Evolutionary conservation across 225 moss, liverwort and hornwort species (phyloP).

Genomic region (Takakia lepidozioides): DNA sequence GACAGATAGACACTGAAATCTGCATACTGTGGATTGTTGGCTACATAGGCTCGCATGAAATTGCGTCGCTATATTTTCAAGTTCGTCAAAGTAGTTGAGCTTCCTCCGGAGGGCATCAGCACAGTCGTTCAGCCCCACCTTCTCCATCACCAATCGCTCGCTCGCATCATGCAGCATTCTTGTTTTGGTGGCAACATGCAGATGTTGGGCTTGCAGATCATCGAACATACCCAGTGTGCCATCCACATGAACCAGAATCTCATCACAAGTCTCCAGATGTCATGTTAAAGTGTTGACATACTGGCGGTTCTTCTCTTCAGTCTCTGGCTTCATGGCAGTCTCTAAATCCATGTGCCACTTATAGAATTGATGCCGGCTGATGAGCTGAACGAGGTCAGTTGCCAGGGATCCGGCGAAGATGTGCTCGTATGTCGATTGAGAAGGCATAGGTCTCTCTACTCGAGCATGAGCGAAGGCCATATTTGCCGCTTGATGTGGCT

Average conservation of each 20-base stretch:
- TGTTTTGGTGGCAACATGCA: conserved; percentile 93
- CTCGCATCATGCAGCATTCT: conserved; percentile 97
- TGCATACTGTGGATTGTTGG: conserved; percentile 89
- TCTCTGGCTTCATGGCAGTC: conserved; percentile 97
- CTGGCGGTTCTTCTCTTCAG: conserved; percentile 96
- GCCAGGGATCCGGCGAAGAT: conserved; percentile 2
- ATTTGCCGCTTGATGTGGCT: conserved; percentile 75
- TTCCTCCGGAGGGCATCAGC: conserved; percentile 86
- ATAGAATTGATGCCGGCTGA: conserved; percentile 79
- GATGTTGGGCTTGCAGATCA: conserved; percentile 93
- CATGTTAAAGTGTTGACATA: conserved; percentile 88
- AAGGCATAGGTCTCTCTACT: conserved; percentile 75
- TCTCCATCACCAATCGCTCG: conserved; percentile 97
- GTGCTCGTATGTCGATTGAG: conserved; percentile 23
- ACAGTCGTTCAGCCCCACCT: conserved; percentile 91
- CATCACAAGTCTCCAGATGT: conserved; percentile 73
- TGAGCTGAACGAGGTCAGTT: conserved; percentile 29
- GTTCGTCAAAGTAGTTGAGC: conserved; percentile 92
- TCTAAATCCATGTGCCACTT: conserved; percentile 97
- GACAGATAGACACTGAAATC: conserved; percentile 85
- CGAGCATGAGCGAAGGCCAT: conserved; percentile 65
- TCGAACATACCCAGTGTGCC: conserved; percentile 82
- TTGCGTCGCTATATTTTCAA: conserved; percentile 90
- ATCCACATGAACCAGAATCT: conserved; percentile 68
- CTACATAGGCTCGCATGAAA: conserved; percentile 85